Evolutionary conservation across 768 basidiomycete genomes (phyloP), one percentile per base, ranked within the genome.

Genomic region (Kwoniella heveanensis): DNA sequence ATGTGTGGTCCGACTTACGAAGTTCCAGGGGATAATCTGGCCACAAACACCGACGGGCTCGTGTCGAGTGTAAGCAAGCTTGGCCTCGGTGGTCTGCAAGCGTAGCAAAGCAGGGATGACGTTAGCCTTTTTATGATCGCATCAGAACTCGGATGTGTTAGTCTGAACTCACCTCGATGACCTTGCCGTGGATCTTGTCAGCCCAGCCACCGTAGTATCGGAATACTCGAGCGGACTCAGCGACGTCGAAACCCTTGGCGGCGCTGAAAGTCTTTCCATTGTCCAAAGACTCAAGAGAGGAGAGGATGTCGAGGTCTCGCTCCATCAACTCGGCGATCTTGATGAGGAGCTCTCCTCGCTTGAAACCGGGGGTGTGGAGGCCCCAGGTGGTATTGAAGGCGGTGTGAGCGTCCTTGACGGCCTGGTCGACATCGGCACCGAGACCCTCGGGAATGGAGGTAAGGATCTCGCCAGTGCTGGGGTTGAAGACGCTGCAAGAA

Each of bases 161-260:
- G n/a, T n/a, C n/a, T n/a, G n/a, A 30, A 49, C 60, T 52, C 22
- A 59, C 61, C 57, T 67, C 64, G 49, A 79, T 69, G 67, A 88
- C 89, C 85, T 94, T 87, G 22, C 96, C 95, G 25, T 84, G 81
- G 54, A 96, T 88, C 82, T 97, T 98, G 82, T 97, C 94, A 39
- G 91, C 91, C 90, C 90, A 94, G 24, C 94, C 94, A 39, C 92
- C 94, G 76, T 93, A 96, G 81, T 97, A 96, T 54, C 82, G 67
- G 65, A 76, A 74, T n/a, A 56, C 62, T 30, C 66, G 57, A 13
- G 71, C 72, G 26, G 68, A 54, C 51, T 78, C 71, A 36, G 70
- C 57, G 9, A 73, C 70, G 26, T 69, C 71, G 48, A 69, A 69
- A 17, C 57, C 60, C 51, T 73, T 62, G 48, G 70, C 69, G 53